Evolutionary conservation across 768 basidiomycete genomes (phyloP).

Genomic region (Calocera cornea): DNA sequence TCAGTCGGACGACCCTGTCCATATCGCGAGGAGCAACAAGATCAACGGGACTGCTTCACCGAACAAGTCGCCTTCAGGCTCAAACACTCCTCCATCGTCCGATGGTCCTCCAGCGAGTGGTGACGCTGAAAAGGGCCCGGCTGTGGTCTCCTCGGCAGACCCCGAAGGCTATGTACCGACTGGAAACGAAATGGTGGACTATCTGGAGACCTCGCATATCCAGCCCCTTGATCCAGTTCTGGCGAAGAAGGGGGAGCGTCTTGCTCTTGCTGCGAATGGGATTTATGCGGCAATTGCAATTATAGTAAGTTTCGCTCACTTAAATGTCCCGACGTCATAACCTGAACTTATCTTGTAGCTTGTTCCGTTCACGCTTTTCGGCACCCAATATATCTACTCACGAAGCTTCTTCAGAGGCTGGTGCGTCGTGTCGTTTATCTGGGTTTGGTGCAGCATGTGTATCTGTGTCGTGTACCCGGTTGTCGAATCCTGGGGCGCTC

Average conservation of each 20-base stretch:
- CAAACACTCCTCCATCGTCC: background rate
- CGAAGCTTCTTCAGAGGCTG: background rate
- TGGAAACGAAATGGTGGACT: background rate
- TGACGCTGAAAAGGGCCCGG: background rate
- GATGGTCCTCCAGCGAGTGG: background rate
- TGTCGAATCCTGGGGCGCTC: background rate
- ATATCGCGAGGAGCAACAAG: background rate
- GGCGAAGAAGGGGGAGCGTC: background rate
- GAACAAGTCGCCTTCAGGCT: background rate
- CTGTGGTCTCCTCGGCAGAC: background rate
- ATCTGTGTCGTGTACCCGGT: background rate
- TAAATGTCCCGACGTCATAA: too few relatives aligned
- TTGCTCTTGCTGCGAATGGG: background rate
- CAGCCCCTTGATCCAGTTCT: background rate
- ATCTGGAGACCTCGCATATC: background rate
- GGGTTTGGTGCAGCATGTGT: slow-evolving; percentile 1
- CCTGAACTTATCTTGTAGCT: background rate
- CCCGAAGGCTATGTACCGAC: background rate
- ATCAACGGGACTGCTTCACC: background rate
- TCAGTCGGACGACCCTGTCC: slow-evolving; percentile 17
- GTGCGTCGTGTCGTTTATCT: background rate
- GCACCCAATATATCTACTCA: background rate
- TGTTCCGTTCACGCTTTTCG: background rate
- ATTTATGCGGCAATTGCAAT: background rate
- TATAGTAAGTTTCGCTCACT: background rate